A percentile compares a stretch with the other conserved stretches of the same genome.
These are phyloP conservation scores for Dillenia suffruticosa DNA, from an alignment of 164 flowering plant species.

Conservation along the genomic window DNA sequence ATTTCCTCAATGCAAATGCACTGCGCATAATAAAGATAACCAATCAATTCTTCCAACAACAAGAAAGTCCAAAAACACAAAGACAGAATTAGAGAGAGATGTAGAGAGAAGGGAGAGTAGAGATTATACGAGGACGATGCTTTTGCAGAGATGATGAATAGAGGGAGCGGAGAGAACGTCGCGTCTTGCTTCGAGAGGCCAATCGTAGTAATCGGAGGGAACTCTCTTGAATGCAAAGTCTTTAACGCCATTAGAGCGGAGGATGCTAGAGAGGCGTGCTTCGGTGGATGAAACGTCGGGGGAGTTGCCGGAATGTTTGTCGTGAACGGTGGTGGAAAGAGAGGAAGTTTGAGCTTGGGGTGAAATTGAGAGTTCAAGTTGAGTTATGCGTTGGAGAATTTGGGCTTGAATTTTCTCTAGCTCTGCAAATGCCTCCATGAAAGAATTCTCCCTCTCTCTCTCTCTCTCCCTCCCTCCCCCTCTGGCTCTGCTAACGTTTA, in stretches of 20 bases:
- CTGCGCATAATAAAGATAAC: neutral
- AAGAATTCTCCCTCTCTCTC: neutral
- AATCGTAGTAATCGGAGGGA: conserved; percentile 79
- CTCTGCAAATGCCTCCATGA: conserved; percentile 29
- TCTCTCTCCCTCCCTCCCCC: neutral
- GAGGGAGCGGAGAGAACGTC: conserved; percentile 69
- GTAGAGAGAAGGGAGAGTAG: neutral
- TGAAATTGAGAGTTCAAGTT: conserved; percentile 33
- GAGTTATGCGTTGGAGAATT: conserved; percentile 51
- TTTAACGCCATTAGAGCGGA: conserved; percentile 45
- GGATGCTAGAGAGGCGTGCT: conserved; percentile 68
- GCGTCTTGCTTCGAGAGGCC: conserved; percentile 64
- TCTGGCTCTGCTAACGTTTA: neutral
- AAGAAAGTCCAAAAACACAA: too few relatives aligned
- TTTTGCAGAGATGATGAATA: conserved; percentile 88
- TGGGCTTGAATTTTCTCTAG: conserved; percentile 43
- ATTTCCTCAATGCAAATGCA: neutral
- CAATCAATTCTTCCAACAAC: too few relatives aligned
- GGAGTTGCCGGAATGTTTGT: neutral
- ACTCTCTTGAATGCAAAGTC: conserved; percentile 79
- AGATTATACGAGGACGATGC: conserved; percentile 72
- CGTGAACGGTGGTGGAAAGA: conserved; percentile 16
- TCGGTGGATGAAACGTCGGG: conserved; percentile 31
- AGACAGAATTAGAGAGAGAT: neutral
- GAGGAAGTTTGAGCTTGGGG: conserved; percentile 14